Evolutionary conservation across 2,329 filamentous ascomycete species (phyloP).

Genomic region (Elsinoe arachidis): DNA sequence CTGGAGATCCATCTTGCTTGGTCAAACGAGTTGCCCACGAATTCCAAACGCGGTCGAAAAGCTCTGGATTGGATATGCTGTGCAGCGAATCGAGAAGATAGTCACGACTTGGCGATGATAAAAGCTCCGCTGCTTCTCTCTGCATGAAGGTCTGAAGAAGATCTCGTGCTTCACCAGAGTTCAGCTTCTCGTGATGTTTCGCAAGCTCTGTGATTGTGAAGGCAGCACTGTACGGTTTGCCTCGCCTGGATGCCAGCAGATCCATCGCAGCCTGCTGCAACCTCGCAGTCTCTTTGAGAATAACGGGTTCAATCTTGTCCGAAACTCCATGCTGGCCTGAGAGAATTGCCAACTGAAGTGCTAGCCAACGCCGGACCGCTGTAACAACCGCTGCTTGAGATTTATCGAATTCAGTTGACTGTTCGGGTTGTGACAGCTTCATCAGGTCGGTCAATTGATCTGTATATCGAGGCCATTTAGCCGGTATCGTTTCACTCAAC

Average conservation of each 20-base stretch:
- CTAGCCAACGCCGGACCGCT: conserved; percentile 56
- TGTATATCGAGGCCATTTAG: conserved; percentile 56
- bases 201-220: conserved; percentile 48
- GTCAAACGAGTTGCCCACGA: conserved; percentile 1
- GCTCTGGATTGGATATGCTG: conserved; percentile 30
- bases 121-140: conserved; percentile 48
- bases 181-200: conserved; percentile 33
- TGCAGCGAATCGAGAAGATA: conserved; percentile 60
- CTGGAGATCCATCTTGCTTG: not conserved
- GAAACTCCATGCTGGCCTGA: conserved; percentile 21
- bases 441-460: conserved; percentile 57
- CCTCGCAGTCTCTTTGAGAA: conserved; percentile 31
- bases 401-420: conserved; percentile 64
- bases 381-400: conserved; percentile 63
- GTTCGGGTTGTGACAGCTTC: conserved; percentile 67
- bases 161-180: conserved; percentile 37
- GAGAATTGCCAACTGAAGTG: conserved; percentile 40
- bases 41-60: conserved; percentile 23
- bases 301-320: conserved; percentile 17
- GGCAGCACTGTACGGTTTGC: conserved; percentile 59
- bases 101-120: conserved; percentile 59
- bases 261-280: conserved; percentile 43
- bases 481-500: conserved; percentile 34
- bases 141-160: conserved; percentile 41
- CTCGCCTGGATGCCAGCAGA: conserved; percentile 46